These are phyloP conservation scores for Steccherinum ochraceum DNA, from an alignment of 768 basidiomycete species.

Conservation along the genomic window DNA sequence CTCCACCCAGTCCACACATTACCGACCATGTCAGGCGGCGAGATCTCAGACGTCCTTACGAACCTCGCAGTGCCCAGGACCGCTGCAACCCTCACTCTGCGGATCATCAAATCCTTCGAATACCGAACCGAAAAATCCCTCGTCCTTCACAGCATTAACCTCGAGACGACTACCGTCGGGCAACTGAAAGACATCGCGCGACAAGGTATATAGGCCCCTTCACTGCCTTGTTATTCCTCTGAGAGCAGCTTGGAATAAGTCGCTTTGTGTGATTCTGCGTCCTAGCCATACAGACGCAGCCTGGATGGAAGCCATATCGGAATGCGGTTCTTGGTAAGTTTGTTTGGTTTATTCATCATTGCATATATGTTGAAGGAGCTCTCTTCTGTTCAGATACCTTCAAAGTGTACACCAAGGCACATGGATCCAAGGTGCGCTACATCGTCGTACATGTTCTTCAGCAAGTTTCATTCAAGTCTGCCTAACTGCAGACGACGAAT, in stretches of 20 bases:
- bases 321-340: constrained; percentile 59
- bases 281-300: constrained; percentile 62
- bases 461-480: background rate
- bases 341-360: constrained; percentile 1
- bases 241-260: background rate
- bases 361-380: background rate
- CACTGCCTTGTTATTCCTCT: background rate
- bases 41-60: constrained; percentile 30
- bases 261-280: background rate
- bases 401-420: constrained; percentile 91
- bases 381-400: constrained; percentile 66
- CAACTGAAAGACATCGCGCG: constrained; percentile 67
- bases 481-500: constrained; percentile 71
- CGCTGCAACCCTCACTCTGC: constrained; percentile 80
- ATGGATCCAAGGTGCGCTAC: constrained; percentile 80
- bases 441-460: background rate
- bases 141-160: constrained; percentile 76
- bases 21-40: background rate
- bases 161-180: constrained; percentile 72
- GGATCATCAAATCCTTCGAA: constrained; percentile 92
- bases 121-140: constrained; percentile 87
- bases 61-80: constrained; percentile 64
- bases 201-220: constrained; percentile 40
- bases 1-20: background rate
- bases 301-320: constrained; percentile 88